phyloP scores from a whole-genome alignment of 2,329 filamentous ascomycete genomes.

The Diplodia seriata region DNA sequence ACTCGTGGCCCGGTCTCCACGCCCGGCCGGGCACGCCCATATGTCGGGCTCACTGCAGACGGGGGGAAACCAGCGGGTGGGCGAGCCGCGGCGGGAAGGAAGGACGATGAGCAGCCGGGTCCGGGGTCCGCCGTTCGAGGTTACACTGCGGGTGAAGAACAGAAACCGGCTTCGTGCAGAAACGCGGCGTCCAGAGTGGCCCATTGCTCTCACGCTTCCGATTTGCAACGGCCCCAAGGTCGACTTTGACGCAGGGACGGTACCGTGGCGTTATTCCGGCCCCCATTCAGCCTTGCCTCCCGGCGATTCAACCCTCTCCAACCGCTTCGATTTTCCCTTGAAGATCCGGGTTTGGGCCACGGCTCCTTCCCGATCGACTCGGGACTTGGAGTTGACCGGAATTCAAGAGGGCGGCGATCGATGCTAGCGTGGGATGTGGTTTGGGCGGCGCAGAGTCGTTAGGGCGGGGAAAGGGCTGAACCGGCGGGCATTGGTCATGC shows the following conservation, averaged over 20 bases:
- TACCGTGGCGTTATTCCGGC: background rate
- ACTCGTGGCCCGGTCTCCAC: background rate
- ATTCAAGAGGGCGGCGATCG: background rate
- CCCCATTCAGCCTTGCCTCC: background rate
- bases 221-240: background rate
- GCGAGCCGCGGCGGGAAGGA: constrained; percentile 7
- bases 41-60: constrained; percentile 10
- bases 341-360: background rate
- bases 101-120: constrained; percentile 22
- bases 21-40: background rate
- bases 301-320: background rate
- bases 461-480: constrained; percentile 19
- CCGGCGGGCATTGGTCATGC: constrained; percentile 9
- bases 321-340: background rate
- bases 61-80: background rate
- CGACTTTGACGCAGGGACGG: background rate
- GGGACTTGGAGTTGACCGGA: background rate
- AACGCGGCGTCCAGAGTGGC: background rate
- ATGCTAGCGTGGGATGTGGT: background rate
- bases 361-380: constrained; percentile 9
- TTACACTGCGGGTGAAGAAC: constrained; percentile 8
- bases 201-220: background rate
- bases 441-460: background rate
- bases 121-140: constrained; percentile 13
- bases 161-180: background rate